Base-by-base conservation (phyloP, 352 stramenopile genomes). In the Phytophthora chlamydospora region DNA sequence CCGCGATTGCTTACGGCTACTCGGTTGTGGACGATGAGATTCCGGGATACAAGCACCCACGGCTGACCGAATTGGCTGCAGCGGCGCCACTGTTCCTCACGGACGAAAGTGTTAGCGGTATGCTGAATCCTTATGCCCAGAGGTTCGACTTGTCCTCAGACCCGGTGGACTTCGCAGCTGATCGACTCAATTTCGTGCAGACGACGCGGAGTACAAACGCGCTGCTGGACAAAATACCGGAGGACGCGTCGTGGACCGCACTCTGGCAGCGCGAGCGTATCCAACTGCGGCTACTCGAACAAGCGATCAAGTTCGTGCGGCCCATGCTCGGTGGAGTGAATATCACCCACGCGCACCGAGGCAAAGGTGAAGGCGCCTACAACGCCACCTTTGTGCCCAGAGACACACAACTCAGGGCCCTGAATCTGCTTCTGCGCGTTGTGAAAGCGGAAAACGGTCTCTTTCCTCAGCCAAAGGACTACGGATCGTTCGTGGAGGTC, bases 1-100 rank as follows among this genome's bases (percentile, higher is more conserved):
- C 71, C 5, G 83, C 86, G 1, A 96, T 96, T 46, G 80, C 84
- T n/a, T 97, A 96, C 41, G 89, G 89, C 0, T 97, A 96, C 68
- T 65, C 71, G 0, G 24, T 73, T 3, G 48, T 89, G 4, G 24
- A 62, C 1, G 75, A 75, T 16, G 85, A 93, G 17, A 36, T 71
- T 6, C 74, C 80, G 5, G 78, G 80, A 8, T 74, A 75, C n/a
- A 80, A 82, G 16, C 73, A 75, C 51, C 29, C 55, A 6, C 45
- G 24, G 1, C 51, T 92, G 29, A 76, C 75, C 0, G 51, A 66
- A 5, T 36, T 90, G 2, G 83, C 79, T n/a, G 58, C 69, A 31
- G n/a, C 34, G 13, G 45, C 79, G 1, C 79, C 83, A 13, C 35
- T 90, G 19, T 92, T 92, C 44, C 68, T 92, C 9, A 84, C 80